phyloP scores from a whole-genome alignment of 805 yeast genomes.

The Saccharomycopsis amapae region DNA sequence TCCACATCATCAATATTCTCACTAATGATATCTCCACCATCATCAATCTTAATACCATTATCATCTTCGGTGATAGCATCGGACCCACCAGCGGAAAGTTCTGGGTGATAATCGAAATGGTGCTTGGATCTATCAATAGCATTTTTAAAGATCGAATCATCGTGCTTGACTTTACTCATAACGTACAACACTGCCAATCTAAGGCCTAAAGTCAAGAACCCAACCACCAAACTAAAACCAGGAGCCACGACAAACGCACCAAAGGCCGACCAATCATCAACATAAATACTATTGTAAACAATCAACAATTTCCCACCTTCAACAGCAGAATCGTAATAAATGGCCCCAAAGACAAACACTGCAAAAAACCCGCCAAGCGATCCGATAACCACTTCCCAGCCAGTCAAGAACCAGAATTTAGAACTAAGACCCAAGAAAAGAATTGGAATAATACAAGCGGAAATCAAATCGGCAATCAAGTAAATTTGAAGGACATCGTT shows the following conservation, averaged over 20 bases:
- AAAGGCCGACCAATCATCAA: slow-evolving; percentile 86
- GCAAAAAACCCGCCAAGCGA: slow-evolving; percentile 77
- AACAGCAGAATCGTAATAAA: slow-evolving; percentile 62
- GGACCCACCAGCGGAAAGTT: slow-evolving; percentile 14
- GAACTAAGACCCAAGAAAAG: slow-evolving; percentile 71
- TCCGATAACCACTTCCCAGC: slow-evolving; percentile 75
- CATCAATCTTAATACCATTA: slow-evolving; percentile 7
- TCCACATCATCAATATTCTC: too few species aligned
- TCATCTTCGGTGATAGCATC: slow-evolving; percentile 9
- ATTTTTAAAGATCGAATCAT: slow-evolving; percentile 14
- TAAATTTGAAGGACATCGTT: slow-evolving; percentile 79
- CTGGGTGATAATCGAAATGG: slow-evolving; percentile 14
- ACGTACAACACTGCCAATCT: slow-evolving; percentile 36
- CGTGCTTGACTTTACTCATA: slow-evolving; percentile 28
- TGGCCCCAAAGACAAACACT: slow-evolving; percentile 77
- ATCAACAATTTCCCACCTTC: slow-evolving; percentile 74
- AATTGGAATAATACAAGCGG: slow-evolving; percentile 81
- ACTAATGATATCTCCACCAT: too few species aligned
- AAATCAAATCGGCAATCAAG: slow-evolving; percentile 83
- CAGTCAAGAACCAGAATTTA: slow-evolving; percentile 60
- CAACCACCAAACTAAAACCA: slow-evolving; percentile 61
- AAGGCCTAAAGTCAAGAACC: slow-evolving; percentile 42
- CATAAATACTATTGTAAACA: slow-evolving; percentile 74
- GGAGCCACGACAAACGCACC: slow-evolving; percentile 94
- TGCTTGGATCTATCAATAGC: slow-evolving; percentile 19